Evolutionary conservation across 2,329 filamentous ascomycete species (phyloP).

Genomic region (Colletotrichum sp.): DNA sequence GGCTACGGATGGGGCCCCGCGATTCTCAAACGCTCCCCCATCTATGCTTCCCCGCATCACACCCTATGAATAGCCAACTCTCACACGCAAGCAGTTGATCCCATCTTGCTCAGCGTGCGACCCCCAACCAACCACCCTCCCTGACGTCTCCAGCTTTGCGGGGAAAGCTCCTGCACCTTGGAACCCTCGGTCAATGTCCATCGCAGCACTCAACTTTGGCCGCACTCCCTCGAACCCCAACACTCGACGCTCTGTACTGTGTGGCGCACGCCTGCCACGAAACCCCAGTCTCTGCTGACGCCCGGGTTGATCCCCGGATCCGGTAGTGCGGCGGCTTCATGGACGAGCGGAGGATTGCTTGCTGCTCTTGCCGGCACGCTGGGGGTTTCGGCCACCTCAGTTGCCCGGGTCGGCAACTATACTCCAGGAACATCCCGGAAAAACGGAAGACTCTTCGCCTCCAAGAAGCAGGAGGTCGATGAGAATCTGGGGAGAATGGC

Average conservation of each 20-base stretch:
- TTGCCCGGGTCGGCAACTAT: background rate
- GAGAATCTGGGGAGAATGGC: background rate
- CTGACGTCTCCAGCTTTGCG: background rate
- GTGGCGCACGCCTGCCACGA: background rate
- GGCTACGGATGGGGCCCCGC: conserved; percentile 7
- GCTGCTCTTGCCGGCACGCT: background rate
- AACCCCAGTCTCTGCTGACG: background rate
- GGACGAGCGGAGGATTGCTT: conserved; percentile 14
- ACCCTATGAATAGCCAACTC: conserved; percentile 1
- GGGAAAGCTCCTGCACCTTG: conserved; percentile 8
- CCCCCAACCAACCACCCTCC: background rate
- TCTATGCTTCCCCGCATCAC: conserved; percentile 8
- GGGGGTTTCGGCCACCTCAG: background rate
- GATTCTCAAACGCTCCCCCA: conserved; percentile 13
- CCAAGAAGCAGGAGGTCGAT: background rate
- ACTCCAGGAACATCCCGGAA: background rate
- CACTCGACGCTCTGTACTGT: background rate
- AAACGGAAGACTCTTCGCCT: background rate
- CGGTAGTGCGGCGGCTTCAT: conserved; percentile 4
- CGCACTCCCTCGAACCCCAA: background rate
- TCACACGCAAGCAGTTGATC: conserved; percentile 1
- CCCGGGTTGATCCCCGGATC: background rate
- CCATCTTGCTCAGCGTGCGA: background rate
- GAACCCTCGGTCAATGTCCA: background rate
- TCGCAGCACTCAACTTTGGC: background rate